These are phyloP conservation scores for Ceratocystis cubensis DNA, from an alignment of 2,329 filamentous ascomycete species.

Conservation along the genomic window DNA sequence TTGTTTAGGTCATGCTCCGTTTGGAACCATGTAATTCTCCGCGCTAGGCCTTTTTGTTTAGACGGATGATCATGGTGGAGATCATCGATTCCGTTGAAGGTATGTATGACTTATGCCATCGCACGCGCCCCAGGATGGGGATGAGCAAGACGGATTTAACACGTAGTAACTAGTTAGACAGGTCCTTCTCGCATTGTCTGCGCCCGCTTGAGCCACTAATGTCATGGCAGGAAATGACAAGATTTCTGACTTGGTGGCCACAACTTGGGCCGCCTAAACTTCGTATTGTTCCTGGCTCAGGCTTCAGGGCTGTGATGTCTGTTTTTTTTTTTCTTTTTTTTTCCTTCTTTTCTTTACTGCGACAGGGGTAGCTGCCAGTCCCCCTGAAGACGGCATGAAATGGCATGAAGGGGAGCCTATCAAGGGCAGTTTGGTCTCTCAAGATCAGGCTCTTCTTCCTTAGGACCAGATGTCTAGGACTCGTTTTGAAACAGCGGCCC, in stretches of 20 bases:
- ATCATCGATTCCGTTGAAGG: background rate
- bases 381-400: conserved; percentile 1
- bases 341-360: background rate
- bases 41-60: background rate
- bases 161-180: background rate
- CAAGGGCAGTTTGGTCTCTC: background rate
- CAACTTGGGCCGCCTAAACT: background rate
- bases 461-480: background rate
- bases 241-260: background rate
- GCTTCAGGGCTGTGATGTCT: background rate
- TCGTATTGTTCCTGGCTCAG: conserved; percentile 2
- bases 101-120: no score
- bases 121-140: no score
- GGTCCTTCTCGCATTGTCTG: background rate
- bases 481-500: conserved; percentile 7
- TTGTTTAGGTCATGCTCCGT: background rate
- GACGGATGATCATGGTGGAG: conserved; percentile 1
- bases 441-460: background rate
- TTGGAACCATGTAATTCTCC: conserved; percentile 5
- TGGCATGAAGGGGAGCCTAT: background rate
- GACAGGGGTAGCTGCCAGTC: background rate
- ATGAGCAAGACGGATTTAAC: no score
- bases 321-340: no score
- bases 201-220: background rate
- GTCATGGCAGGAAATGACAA: background rate